A percentile compares a stretch with the other conserved stretches of the same genome.
These are phyloP conservation scores for Saccharomycopsis sp. DNA, from an alignment of 805 yeast species.

Conservation along the genomic window DNA sequence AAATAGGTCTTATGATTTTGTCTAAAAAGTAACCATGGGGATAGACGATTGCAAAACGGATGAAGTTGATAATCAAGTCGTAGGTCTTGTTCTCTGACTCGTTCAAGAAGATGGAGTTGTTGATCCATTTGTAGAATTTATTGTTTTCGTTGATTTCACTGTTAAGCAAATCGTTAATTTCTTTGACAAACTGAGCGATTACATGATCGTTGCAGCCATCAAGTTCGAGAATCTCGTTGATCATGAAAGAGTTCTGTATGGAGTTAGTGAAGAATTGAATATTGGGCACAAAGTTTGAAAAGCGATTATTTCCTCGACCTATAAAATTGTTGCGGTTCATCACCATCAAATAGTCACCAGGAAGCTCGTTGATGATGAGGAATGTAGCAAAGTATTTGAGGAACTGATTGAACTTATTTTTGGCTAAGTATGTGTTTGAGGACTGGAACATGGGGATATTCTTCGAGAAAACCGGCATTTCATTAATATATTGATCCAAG, in stretches of 20 bases:
- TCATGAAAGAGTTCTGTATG: constrained; percentile 22
- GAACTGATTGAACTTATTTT: constrained; percentile 6
- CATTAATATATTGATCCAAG: constrained; percentile 10
- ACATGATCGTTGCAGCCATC: constrained; percentile 25
- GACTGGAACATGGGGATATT: constrained; percentile 3
- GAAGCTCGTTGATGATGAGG: constrained; percentile 4
- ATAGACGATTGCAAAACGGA: constrained; percentile 28
- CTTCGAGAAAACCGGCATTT: constrained; percentile 14
- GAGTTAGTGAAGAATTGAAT: constrained; percentile 13
- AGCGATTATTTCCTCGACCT: not conserved
- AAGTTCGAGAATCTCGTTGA: constrained; percentile 23
- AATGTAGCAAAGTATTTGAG: constrained; percentile 4
- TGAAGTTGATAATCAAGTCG: constrained; percentile 24
- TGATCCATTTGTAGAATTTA: constrained; percentile 20
- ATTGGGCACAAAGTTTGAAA: constrained; percentile 5
- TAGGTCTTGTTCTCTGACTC: constrained; percentile 23
- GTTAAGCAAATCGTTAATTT: constrained; percentile 15
- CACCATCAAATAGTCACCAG: constrained; percentile 6
- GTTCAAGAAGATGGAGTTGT: constrained; percentile 21
- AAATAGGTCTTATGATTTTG: constrained; percentile 19
- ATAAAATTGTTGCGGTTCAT: constrained; percentile 5
- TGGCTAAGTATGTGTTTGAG: not conserved
- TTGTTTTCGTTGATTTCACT: constrained; percentile 11
- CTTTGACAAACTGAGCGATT: constrained; percentile 18
- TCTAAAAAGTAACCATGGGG: constrained; percentile 27